A percentile compares a stretch with the other conserved stretches of the same genome.
Conservation (phyloP, 495 filamentous ascomycete species). For the Neurospora africana region DNA sequence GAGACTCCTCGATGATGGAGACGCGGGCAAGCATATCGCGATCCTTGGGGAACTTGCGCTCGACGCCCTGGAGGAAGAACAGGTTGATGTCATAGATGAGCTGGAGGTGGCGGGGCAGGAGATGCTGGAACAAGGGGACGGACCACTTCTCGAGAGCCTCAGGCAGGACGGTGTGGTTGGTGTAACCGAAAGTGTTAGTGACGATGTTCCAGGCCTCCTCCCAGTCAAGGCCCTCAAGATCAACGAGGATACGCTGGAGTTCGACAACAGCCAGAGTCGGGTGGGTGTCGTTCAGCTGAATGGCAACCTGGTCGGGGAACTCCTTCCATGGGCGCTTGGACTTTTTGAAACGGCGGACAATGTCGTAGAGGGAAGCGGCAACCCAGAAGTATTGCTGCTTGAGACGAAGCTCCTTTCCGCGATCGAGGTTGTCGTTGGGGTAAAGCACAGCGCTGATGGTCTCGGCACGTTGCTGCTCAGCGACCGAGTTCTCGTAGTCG, state of each 20-base stretch:
- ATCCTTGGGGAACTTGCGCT: constrained; percentile 81
- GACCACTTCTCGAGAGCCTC: constrained; percentile 99
- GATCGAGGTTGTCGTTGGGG: constrained; percentile 93
- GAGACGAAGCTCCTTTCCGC: constrained; percentile 90
- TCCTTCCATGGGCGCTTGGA: constrained; percentile 79
- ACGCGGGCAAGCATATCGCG: constrained; percentile 74
- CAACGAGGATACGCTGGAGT: constrained; percentile 82
- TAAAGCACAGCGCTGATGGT: constrained; percentile 97
- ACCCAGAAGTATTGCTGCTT: constrained; percentile 99
- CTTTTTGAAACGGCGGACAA: constrained; percentile 97
- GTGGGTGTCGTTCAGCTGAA: constrained; percentile 97
- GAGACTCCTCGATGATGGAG: constrained; percentile 93
- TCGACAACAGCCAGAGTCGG: constrained; percentile 94
- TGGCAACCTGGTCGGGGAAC: constrained; percentile 91
- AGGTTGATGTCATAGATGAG: constrained; percentile 99
- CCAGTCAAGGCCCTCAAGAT: constrained; percentile 86
- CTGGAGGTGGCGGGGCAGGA: constrained; percentile 88
- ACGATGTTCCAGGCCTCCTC: constrained; percentile 84
- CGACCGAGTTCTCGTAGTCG: constrained; percentile 94
- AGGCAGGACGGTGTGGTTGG: constrained; percentile 94
- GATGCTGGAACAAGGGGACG: constrained; percentile 80
- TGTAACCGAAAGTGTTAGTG: constrained; percentile 70
- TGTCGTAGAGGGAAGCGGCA: constrained; percentile 89
- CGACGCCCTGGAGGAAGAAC: constrained; percentile 80
- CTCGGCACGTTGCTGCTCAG: constrained; percentile 90